Percentiles rank a stretch among this genome's conserved stretches.
These are phyloP conservation scores for Sarocladium kiliense DNA, from an alignment of 2,329 filamentous ascomycete genomes.

Conservation along the genomic window DNA sequence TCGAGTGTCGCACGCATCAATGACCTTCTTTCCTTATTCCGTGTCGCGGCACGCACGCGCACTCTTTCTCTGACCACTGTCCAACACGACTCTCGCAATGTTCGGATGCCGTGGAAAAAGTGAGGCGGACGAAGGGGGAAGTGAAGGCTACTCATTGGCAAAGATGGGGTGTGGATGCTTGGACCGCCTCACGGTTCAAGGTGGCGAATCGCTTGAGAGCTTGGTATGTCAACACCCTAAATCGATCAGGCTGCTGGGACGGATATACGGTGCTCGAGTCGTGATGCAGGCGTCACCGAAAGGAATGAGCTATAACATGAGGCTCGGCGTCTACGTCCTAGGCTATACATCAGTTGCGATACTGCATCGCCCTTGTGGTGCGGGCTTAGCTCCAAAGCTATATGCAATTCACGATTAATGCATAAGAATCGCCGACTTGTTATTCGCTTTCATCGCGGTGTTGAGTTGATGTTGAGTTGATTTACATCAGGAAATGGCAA, in stretches of 20 bases:
- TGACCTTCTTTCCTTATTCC: slow-evolving; percentile 2
- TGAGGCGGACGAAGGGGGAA: neutral
- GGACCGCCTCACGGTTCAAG: neutral
- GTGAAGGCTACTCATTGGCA: neutral
- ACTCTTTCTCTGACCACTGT: neutral
- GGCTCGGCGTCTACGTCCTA: neutral
- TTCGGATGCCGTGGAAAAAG: neutral
- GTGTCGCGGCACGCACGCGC: neutral
- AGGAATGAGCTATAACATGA: neutral
- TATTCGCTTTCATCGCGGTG: no score
- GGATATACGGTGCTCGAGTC: neutral
- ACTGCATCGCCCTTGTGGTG: no score
- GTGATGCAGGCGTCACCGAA: slow-evolving; percentile 5
- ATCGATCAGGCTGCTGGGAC: neutral
- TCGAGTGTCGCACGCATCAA: neutral
- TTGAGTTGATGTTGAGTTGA: no score
- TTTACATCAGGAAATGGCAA: no score
- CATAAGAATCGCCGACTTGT: no score
- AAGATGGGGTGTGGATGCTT: neutral
- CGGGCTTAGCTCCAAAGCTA: no score
- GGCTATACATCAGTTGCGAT: no score
- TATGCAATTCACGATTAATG: no score
- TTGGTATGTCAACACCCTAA: neutral
- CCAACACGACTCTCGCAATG: neutral
- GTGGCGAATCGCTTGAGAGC: neutral